A percentile compares a stretch with the other conserved stretches of the same genome.
Evolutionary conservation across 225 moss, liverwort and hornwort genomes (phyloP).

Genomic region (Physcomitrellopsis africana): DNA sequence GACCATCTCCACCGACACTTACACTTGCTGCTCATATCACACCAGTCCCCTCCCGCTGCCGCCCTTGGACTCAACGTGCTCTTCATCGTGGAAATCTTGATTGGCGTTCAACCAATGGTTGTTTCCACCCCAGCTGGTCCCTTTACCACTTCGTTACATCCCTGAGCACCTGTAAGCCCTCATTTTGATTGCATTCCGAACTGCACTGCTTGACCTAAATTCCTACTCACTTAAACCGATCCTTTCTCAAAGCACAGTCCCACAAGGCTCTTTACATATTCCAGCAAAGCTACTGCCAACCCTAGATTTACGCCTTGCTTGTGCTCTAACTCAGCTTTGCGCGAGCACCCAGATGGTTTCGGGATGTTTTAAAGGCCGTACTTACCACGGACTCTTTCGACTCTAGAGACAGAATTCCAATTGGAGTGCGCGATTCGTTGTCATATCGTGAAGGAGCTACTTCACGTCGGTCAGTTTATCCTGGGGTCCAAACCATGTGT

Average conservation of each 20-base stretch:
- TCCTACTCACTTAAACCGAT: no score
- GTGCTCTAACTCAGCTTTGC: no score
- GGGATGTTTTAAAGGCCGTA: background rate
- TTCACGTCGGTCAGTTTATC: no score
- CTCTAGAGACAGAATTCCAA: background rate
- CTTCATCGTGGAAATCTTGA: slow-evolving; percentile 17
- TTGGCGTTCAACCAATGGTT: background rate
- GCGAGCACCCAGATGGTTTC: background rate
- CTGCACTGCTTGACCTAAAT: no score
- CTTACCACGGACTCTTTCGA: background rate
- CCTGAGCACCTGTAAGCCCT: slow-evolving; percentile 5
- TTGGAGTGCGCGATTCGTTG: background rate
- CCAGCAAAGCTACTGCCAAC: no score
- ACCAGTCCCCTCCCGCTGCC: slow-evolving; percentile 40
- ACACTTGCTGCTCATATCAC: slow-evolving; percentile 67
- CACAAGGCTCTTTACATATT: no score
- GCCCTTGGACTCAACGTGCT: slow-evolving; percentile 24
- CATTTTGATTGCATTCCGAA: background rate
- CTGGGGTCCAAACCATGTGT: background rate
- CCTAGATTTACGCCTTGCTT: no score
- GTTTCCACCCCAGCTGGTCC: background rate
- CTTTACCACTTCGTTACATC: background rate
- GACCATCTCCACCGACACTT: slow-evolving; percentile 69
- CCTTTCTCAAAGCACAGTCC: no score
- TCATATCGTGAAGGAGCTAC: background rate